Evolutionary conservation across 2,329 filamentous ascomycete genomes (phyloP), one percentile per base, ranked within the genome.

Genomic region (Epichloe scottii): DNA sequence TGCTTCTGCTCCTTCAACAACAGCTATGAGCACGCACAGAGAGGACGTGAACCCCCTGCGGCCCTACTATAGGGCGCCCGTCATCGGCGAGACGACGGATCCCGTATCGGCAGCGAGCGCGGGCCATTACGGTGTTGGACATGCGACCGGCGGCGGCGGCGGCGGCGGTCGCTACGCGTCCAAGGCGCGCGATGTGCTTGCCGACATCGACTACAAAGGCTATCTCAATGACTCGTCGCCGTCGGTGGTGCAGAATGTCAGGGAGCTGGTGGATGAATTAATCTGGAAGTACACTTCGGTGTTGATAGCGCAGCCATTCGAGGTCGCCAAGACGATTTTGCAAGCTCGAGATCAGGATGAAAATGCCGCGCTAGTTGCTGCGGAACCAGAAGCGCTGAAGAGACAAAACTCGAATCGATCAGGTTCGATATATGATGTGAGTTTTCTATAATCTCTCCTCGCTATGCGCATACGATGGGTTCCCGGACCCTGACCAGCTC

Each of bases 211-310:
- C 70, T 95, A 95, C 73, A 85, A 87, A 58, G 87, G 89, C 58
- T 94, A 94, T 66, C 73, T 95, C 21, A 76, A 84, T 40, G 88
- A 94, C 52, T 73, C 79, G 21, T 87, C 85, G 30, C 87, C 86
- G 0, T 87, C 87, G 1, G 77, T 82, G 30, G 76, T 89, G 11
- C 84, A 87, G 58, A 85, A 85, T 56, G 74, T 85, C 42, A 87
- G 85, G 63, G 83, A 85, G 55, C 71, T 95, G 54, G 63, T 95
- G 46, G 89, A 97, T 64, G 84, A 90, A 65, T 80, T 93, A 57
- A 65, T 95, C 66, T 94, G 90, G 83, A 91, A 93, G 64, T 98
- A 98, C 70, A 85, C 84, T 14, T 89, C 85, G 52, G 84, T 95
- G 23, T 68, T 97, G 62, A 83, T 95, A 64, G 86, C 89, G 50